These are phyloP conservation scores for Linnemannia exigua DNA, from an alignment of 192 early-diverging fungal genomes.

Conservation along the genomic window DNA sequence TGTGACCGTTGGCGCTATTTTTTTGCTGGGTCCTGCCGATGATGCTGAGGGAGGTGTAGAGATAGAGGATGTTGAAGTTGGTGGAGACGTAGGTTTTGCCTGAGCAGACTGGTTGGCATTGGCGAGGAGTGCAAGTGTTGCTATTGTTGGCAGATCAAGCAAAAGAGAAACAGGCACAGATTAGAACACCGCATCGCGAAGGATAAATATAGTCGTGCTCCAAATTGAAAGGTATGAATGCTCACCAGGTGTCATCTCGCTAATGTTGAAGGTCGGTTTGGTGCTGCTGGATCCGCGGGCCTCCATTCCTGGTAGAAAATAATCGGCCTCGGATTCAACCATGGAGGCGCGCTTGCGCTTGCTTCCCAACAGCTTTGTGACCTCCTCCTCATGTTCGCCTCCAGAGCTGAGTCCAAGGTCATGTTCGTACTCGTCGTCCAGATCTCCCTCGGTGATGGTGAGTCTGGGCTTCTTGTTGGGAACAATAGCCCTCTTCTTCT, in stretches of 20 bases:
- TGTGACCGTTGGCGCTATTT: neutral
- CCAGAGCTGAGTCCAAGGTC: conserved; percentile 4
- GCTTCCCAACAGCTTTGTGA: conserved; percentile 32
- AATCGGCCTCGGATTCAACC: conserved; percentile 31
- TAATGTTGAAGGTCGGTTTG: conserved; percentile 22
- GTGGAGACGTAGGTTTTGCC: conserved; percentile 1
- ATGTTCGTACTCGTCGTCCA: conserved; percentile 28
- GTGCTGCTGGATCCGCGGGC: neutral
- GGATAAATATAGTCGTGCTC: neutral
- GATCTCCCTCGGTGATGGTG: conserved; percentile 43
- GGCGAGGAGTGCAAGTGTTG: conserved; percentile 35
- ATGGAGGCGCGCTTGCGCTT: conserved; percentile 48
- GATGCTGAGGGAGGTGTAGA: conserved; percentile 11
- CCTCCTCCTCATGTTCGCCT: conserved; percentile 45
- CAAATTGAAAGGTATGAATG: neutral
- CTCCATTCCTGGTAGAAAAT: conserved; percentile 33
- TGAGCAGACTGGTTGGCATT: conserved; percentile 28
- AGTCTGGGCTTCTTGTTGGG: conserved; percentile 65
- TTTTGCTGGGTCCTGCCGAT: neutral
- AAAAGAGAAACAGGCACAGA: neutral
- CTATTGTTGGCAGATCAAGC: neutral
- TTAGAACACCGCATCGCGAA: neutral
- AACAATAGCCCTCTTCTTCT: conserved; percentile 64
- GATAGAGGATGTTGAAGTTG: neutral
- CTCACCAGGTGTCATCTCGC: conserved; percentile 46